A percentile compares a stretch with the other conserved stretches of the same genome.
These are phyloP conservation scores for Smittium culicis DNA, from an alignment of 371 early-diverging fungal genomes.

Conservation along the genomic window DNA sequence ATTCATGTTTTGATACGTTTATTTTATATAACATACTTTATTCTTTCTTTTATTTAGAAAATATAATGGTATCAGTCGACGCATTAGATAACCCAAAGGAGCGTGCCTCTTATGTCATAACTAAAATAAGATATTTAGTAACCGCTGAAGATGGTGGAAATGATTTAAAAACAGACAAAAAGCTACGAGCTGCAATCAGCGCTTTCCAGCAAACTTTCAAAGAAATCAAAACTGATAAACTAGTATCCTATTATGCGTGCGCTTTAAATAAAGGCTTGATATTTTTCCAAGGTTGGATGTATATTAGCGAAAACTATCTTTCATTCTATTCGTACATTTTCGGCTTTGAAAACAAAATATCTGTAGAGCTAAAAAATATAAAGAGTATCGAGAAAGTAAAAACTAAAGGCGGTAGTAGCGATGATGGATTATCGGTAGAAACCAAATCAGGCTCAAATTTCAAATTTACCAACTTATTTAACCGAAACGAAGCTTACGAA, in stretches of 20 bases:
- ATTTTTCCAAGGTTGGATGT: conserved; percentile 93
- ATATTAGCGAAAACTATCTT: conserved; percentile 78
- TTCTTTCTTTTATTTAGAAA: conserved; percentile 31
- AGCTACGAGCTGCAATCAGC: conserved; percentile 66
- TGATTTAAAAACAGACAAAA: conserved; percentile 17
- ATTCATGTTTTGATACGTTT: not conserved
- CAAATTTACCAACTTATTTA: conserved; percentile 85
- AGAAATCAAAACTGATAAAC: conserved; percentile 60
- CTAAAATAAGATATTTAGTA: conserved; percentile 78
- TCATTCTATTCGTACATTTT: conserved; percentile 90
- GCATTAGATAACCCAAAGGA: conserved; percentile 62
- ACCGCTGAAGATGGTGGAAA: conserved; percentile 51
- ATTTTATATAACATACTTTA: not conserved
- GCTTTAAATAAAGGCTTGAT: conserved; percentile 67
- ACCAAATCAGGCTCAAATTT: conserved; percentile 50
- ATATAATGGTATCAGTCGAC: conserved; percentile 49
- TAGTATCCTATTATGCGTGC: conserved; percentile 90
- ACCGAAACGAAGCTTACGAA: conserved; percentile 86
- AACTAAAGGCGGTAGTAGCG: conserved; percentile 76
- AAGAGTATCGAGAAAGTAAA: conserved; percentile 70
- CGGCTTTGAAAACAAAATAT: conserved; percentile 79
- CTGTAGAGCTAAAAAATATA: conserved; percentile 78
- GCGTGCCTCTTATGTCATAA: conserved; percentile 66
- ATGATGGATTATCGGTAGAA: conserved; percentile 74
- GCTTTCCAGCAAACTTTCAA: conserved; percentile 83